phyloP scores from a whole-genome alignment of 371 early-diverging fungal genomes.

The Paraphysoderma sedebokerense region DNA sequence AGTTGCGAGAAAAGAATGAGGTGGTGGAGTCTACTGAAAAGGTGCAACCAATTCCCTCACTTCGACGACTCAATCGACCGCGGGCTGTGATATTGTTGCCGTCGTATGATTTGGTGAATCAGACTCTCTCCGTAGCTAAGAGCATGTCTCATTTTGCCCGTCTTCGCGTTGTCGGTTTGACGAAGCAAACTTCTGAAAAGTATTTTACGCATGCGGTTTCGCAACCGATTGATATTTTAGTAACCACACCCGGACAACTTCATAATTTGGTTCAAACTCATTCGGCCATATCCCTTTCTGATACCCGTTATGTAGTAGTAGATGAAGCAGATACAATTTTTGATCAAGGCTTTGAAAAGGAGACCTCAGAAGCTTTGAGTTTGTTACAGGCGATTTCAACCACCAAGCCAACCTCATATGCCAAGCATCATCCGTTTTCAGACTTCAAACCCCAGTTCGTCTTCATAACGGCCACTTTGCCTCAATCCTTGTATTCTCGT shows the following conservation, averaged over 20 bases:
- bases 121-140: conserved; percentile 43
- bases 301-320: not conserved
- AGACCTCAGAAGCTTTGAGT: not conserved
- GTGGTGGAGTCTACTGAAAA: no score
- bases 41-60: conserved; percentile 8
- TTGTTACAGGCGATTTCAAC: not conserved
- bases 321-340: conserved; percentile 2
- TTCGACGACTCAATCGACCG: conserved; percentile 45
- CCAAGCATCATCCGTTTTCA: not conserved
- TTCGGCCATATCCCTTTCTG: not conserved
- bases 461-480: not conserved
- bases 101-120: conserved; percentile 79
- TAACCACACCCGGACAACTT: conserved; percentile 1
- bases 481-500: not conserved
- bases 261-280: not conserved
- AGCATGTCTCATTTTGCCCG: conserved; percentile 1
- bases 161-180: not conserved
- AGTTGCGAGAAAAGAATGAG: no score
- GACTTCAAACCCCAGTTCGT: not conserved
- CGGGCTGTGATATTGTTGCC: conserved; percentile 90
- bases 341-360: conserved; percentile 2
- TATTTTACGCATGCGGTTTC: not conserved
- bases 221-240: not conserved
- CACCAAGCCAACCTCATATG: not conserved
- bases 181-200: not conserved